Evolutionary conservation across 495 filamentous ascomycete species (phyloP).

Genomic region (Hypoxylon perforatum): DNA sequence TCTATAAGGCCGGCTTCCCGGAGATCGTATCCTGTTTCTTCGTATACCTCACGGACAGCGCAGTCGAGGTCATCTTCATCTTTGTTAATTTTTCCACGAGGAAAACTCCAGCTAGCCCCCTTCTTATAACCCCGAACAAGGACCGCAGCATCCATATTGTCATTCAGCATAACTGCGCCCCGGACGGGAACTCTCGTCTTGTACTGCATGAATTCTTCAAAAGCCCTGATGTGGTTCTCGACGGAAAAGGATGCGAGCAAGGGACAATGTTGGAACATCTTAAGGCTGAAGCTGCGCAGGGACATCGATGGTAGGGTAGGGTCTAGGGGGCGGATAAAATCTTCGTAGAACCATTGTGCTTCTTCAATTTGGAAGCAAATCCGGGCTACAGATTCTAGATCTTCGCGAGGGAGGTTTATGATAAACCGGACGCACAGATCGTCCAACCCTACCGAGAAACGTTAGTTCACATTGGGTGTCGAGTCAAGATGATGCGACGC

Average conservation of each 20-base stretch:
- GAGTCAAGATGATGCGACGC: constrained; percentile 5
- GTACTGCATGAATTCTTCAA: constrained; percentile 89
- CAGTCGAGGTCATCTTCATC: constrained; percentile 92
- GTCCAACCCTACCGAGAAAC: constrained; percentile 78
- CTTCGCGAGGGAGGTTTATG: constrained; percentile 91
- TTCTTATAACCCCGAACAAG: constrained; percentile 99
- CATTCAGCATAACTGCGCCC: constrained; percentile 91
- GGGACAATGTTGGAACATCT: constrained; percentile 93
- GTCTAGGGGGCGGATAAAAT: constrained; percentile 93
- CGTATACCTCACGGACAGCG: constrained; percentile 91
- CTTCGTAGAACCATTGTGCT: constrained; percentile 99
- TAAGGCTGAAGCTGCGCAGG: constrained; percentile 81
- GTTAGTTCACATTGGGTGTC: constrained; percentile 40
- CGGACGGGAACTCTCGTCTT: constrained; percentile 94
- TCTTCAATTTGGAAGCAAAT: constrained; percentile 99
- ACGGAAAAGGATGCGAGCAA: constrained; percentile 82
- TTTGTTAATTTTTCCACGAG: constrained; percentile 96
- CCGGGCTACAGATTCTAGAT: constrained; percentile 87
- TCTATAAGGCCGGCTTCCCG: constrained; percentile 76
- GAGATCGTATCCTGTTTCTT: constrained; percentile 94
- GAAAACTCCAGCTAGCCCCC: constrained; percentile 94
- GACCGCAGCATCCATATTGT: constrained; percentile 89
- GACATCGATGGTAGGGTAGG: constrained; percentile 84
- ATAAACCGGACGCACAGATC: constrained; percentile 96
- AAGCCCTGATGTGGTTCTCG: constrained; percentile 81